phyloP scores from a whole-genome alignment of 495 filamentous ascomycete genomes.

The Neurospora tetrasperma region DNA sequence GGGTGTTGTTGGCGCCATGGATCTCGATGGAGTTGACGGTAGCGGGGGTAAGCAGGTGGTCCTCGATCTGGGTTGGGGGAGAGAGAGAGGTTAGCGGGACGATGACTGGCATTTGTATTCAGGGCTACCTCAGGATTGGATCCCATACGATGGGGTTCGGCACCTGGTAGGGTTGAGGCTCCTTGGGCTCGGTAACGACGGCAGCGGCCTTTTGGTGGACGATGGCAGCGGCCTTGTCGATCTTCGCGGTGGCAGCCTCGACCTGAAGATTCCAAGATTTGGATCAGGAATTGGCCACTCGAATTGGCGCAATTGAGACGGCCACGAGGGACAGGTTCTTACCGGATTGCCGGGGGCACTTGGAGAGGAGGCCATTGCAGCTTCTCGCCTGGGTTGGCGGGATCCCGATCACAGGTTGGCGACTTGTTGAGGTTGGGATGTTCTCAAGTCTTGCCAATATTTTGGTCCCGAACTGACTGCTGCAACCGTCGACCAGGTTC shows the following conservation, averaged over 20 bases:
- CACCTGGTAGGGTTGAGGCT: background rate
- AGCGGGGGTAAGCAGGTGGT: constrained; percentile 59
- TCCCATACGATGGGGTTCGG: background rate
- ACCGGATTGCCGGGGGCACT: constrained; percentile 12
- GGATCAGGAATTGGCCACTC: background rate
- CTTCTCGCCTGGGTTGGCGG: background rate
- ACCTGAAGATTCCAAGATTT: background rate
- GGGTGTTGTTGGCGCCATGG: constrained; percentile 65
- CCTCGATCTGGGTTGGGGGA: constrained; percentile 45
- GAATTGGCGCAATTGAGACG: background rate
- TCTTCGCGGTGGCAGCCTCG: background rate
- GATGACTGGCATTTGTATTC: background rate
- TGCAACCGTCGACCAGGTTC: background rate
- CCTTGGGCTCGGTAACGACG: background rate
- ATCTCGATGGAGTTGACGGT: constrained; percentile 75
- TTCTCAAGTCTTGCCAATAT: background rate
- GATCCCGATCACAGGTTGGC: background rate
- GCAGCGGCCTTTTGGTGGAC: background rate
- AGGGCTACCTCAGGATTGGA: background rate
- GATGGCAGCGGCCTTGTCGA: background rate
- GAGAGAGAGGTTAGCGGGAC: background rate
- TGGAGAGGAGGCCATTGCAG: constrained; percentile 12
- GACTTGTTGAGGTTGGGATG: background rate
- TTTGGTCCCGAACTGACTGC: background rate
- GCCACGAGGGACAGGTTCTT: constrained; percentile 1